Conservation (phyloP, 2,329 filamentous ascomycete genomes). For the Hypoxylon sp. region DNA sequence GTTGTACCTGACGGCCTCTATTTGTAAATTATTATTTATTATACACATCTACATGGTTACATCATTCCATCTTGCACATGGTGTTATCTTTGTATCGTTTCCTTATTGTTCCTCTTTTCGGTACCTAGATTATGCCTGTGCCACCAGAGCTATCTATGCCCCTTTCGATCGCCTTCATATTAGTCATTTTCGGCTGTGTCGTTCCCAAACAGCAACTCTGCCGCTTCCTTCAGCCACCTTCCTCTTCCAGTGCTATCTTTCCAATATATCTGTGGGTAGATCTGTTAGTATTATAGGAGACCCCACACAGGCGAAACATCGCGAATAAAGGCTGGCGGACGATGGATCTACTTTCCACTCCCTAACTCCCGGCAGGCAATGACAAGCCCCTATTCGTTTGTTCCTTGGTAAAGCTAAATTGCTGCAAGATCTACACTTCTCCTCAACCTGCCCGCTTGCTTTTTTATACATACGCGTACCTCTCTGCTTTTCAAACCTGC, state of each 20-base stretch:
- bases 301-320: constrained; percentile 37
- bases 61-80: background rate
- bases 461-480: constrained; percentile 5
- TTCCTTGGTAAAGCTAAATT: constrained; percentile 20
- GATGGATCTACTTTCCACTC: constrained; percentile 18
- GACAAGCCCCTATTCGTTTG: constrained; percentile 4
- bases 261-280: constrained; percentile 15
- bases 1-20: background rate
- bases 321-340: constrained; percentile 33
- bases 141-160: constrained; percentile 14
- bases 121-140: constrained; percentile 31
- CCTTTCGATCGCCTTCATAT: constrained; percentile 26
- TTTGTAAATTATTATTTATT: background rate
- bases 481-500: constrained; percentile 21
- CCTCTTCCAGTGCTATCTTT: constrained; percentile 41
- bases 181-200: constrained; percentile 38
- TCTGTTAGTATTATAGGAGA: constrained; percentile 26
- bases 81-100: background rate
- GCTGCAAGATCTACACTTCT: constrained; percentile 18
- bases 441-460: background rate
- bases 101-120: constrained; percentile 7
- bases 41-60: background rate
- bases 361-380: constrained; percentile 9
- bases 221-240: constrained; percentile 43
- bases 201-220: constrained; percentile 38